Evolutionary conservation across 2,329 filamentous ascomycete species (phyloP).

Genomic region (Fusarium sp.): DNA sequence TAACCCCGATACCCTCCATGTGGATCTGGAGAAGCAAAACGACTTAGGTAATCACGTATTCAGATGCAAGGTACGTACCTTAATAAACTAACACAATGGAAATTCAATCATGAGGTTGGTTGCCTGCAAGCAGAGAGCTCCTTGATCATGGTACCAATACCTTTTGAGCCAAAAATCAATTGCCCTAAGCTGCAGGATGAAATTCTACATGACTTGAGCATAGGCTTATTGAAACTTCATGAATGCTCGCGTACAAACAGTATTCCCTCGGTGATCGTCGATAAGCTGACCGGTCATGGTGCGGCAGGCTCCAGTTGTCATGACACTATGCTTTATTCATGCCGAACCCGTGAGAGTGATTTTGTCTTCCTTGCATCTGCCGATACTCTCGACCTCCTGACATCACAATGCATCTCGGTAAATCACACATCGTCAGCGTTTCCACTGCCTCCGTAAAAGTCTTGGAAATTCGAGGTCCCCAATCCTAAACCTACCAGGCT

Average conservation of each 20-base stretch:
- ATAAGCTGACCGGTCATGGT: not conserved
- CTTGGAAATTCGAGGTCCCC: constrained; percentile 57
- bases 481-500: constrained; percentile 57
- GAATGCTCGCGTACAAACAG: not conserved
- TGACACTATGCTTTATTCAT: constrained; percentile 12
- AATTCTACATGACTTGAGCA: not conserved
- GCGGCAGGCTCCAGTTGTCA: not conserved
- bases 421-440: constrained; percentile 57
- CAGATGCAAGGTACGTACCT: not conserved
- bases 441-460: constrained; percentile 62
- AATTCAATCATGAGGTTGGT: not conserved
- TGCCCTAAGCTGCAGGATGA: not conserved
- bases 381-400: constrained; percentile 9
- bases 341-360: constrained; percentile 12
- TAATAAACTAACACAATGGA: not conserved
- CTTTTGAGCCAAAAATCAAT: not conserved
- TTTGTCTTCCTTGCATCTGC: constrained; percentile 13
- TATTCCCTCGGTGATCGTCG: not conserved
- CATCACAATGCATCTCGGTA: constrained; percentile 13
- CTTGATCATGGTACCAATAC: not conserved
- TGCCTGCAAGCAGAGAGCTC: not conserved
- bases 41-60: not conserved
- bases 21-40: not conserved
- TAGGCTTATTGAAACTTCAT: not conserved
- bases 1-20: not conserved